Evolutionary conservation across 495 filamentous ascomycete genomes (phyloP), one percentile per base, ranked within the genome.

Genomic region (Pyronema domesticum): DNA sequence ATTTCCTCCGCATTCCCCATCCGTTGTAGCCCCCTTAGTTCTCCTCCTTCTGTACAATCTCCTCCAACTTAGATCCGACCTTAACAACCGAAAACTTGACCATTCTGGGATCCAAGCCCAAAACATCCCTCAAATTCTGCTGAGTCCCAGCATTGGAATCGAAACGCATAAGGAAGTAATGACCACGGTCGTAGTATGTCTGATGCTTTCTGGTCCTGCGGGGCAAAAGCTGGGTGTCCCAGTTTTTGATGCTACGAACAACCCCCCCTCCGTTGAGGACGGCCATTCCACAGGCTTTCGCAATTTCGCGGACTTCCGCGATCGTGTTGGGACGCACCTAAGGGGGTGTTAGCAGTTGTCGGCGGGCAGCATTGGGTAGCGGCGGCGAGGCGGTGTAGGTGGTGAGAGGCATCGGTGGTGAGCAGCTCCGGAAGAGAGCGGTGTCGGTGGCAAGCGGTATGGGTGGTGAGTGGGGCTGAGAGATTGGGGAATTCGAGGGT

Each of bases 151-250:
- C 75, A 43, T 77, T 78, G 35, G 80, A 64, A 68, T 98, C 91
- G 71, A 93, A 98, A 57, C 91, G 85, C 86, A 98, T 85, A 65
- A 94, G 80, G 73, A 98, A 98, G 74, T 96, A 94, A 69, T 95
- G 88, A 35, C 93, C 91, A 37, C 76, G 74, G 52, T 76, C 77
- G 73, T 96, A 82, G 53, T 75, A 75, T 54, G 80, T 76, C 70
- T 94, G 86, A 69, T 89, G 82, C 65, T 79, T 79, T 58, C 74
- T 80, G 52, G 78, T 76, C 57, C 80, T 72, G 58, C 77, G 80
- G 34, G 91, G 91, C 13, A 98, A 80, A 9, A 80, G 70, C 72
- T 89, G 94, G 56, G 80, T 73, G 62, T 93, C 93, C 91, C 91
- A 98, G 74, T 98, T 96, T 53, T 80, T 82, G 62, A 86, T 76